Percentiles rank a stretch among this genome's conserved stretches.
phyloP scores from a whole-genome alignment of 176 grass and related monocot species.

The Lolium perenne region DNA sequence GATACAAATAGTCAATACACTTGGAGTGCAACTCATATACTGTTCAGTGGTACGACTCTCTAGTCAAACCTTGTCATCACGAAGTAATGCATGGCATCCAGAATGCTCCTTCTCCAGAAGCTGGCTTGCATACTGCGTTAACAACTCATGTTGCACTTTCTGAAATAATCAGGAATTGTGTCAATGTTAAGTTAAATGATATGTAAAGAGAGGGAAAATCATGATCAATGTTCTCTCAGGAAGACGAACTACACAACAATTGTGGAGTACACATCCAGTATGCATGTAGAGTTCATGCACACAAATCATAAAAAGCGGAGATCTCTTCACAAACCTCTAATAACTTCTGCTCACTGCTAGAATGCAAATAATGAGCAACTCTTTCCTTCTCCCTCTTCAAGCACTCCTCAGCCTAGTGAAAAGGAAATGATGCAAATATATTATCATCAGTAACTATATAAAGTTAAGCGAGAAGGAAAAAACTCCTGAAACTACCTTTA shows the following conservation, averaged over 20 bases:
- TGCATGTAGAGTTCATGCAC: not conserved
- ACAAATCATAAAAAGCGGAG: not conserved
- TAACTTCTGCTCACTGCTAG: slow-evolving; percentile 82
- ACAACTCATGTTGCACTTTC: slow-evolving; percentile 92
- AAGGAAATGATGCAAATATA: slow-evolving; percentile 37
- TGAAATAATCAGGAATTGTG: slow-evolving; percentile 41
- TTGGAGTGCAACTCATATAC: slow-evolving; percentile 4
- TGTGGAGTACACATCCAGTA: not conserved
- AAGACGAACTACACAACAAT: slow-evolving; percentile 14
- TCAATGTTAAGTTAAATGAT: not conserved
- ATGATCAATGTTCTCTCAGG: slow-evolving; percentile 12
- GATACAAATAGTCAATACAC: slow-evolving; percentile 31
- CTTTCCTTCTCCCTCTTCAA: slow-evolving; percentile 90
- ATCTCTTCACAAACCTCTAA: slow-evolving; percentile 68
- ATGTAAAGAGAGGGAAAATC: not conserved
- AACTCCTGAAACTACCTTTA: slow-evolving; percentile 59
- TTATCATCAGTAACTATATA: not conserved
- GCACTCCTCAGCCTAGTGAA: slow-evolving; percentile 84
- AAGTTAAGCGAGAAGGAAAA: not conserved
- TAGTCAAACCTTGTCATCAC: slow-evolving; percentile 77
- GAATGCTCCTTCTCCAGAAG: slow-evolving; percentile 94
- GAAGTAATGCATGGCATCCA: slow-evolving; percentile 77
- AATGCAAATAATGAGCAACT: slow-evolving; percentile 91
- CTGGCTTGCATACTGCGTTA: slow-evolving; percentile 75
- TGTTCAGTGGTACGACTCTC: not conserved